Base-by-base conservation (phyloP, 2,329 filamentous ascomycete genomes). In the Chaetomium globosum region DNA sequence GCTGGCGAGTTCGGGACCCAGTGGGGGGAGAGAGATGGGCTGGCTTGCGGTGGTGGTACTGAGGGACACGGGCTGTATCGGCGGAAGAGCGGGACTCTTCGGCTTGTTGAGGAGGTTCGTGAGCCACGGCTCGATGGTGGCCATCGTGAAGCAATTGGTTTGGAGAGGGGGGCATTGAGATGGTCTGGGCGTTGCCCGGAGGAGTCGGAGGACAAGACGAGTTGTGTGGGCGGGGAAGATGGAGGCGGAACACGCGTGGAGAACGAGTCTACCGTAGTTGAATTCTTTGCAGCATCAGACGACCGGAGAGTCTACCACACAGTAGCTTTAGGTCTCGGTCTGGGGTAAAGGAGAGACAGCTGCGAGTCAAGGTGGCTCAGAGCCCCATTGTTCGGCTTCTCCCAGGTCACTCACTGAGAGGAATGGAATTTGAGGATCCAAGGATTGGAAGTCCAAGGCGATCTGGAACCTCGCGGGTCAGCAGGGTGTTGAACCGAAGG, bases 81-180 rank as follows among this genome's bases (percentile, higher is more conserved):
- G 81, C 46, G 85, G 85, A 2, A 87, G 80, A 66, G 85, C 83
- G 72, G 81, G 77, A 67, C 81, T 80, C 71, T 77, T 79, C 71
- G 79, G 77, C 72, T 86, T 83, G 76, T 88, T 88, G 72, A 88
- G 80, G 70, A 88, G 77, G 75, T 88, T 85, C 74, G 88, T 89
- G 70, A 89, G 80, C 74, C 86, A 84, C 74, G 86, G 86, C 81
- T 89, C 86, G 77, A 88, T 88, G 73, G 85, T 88, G 71, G 85
- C 84, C 84, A 87, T 87, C 77, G 76, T 85, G 80, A 70, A 73
- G 70, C 69, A 72, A 71, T 71, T 73, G 73, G 67, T 69, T 69
- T 66, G 67, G 67, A 70, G 69, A 73, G 72, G 72, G 73, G 73
- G 72, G 76, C 79, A 82, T 81, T 77, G 75, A 69, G 69, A 66